phyloP scores from a whole-genome alignment of 2,329 filamentous ascomycete genomes.

The Pseudogymnoascus sp. region DNA sequence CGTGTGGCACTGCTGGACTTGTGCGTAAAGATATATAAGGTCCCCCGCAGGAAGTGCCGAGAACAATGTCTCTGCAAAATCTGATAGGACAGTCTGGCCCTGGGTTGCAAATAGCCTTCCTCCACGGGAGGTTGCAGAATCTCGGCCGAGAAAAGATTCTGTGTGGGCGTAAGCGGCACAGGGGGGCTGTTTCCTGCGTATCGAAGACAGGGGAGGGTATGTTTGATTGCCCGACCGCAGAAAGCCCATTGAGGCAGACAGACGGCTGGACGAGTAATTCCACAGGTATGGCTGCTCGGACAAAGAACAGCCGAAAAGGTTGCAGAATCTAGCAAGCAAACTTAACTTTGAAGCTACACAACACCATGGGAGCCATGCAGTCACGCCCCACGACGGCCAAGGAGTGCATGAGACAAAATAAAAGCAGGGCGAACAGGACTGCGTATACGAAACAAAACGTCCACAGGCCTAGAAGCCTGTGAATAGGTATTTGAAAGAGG shows the following conservation, averaged over 20 bases:
- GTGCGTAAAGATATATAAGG: constrained; percentile 1
- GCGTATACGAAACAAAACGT: not conserved
- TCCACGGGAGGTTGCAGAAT: constrained; percentile 1
- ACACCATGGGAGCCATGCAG: not conserved
- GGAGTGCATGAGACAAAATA: not conserved
- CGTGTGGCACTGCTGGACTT: not conserved
- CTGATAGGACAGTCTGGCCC: not conserved
- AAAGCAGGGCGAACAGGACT: not conserved
- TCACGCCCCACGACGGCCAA: not conserved
- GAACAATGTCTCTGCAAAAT: not conserved
- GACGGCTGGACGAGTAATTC: not conserved
- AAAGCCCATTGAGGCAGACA: not conserved
- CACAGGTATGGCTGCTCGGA: not conserved
- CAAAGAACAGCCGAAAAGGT: not conserved
- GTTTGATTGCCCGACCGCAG: not conserved
- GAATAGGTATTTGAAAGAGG: not conserved
- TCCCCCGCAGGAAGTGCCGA: not conserved
- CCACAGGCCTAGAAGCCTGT: not conserved
- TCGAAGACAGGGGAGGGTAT: not conserved
- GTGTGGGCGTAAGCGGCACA: not conserved
- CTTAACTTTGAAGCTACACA: not conserved
- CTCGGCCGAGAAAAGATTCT: not conserved
- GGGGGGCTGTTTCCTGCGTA: not conserved
- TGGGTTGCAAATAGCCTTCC: not conserved
- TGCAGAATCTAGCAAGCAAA: not conserved